phyloP scores from a whole-genome alignment of 768 basidiomycete species.

The Tubosaeta sp. region DNA sequence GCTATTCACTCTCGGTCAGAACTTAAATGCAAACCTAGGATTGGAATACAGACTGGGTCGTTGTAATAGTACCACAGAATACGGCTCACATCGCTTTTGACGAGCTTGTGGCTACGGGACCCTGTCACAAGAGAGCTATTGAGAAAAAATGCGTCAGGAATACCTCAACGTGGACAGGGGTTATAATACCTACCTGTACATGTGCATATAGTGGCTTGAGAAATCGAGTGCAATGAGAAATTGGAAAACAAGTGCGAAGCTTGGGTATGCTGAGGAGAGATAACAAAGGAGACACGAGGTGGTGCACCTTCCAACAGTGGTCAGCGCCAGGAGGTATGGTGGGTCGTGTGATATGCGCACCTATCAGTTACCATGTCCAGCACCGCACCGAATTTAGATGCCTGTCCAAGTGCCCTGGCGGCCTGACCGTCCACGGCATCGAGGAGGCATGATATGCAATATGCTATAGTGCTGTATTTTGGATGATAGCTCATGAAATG shows the following conservation, averaged over 20 bases:
- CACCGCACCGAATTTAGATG: conserved; percentile 95
- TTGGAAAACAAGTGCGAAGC: conserved; percentile 83
- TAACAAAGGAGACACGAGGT: conserved; percentile 94
- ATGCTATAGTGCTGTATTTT: conserved; percentile 84
- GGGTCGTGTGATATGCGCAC: conserved; percentile 40
- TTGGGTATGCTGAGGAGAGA: conserved; percentile 84
- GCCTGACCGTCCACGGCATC: conserved; percentile 96
- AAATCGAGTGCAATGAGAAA: conserved; percentile 97
- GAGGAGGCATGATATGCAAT: conserved; percentile 85
- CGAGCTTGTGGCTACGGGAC: conserved; percentile 86
- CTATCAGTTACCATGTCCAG: conserved; percentile 99
- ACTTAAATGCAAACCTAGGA: background rate
- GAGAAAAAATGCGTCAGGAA: conserved; percentile 5
- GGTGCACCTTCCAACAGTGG: conserved; percentile 68
- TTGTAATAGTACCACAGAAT: conserved; percentile 95
- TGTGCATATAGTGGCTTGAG: conserved; percentile 98
- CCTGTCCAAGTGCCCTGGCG: conserved; percentile 82
- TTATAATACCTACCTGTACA: conserved; percentile 75
- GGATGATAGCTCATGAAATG: conserved; percentile 96
- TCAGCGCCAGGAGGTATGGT: background rate
- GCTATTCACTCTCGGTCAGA: conserved; percentile 38
- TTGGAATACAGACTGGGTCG: conserved; percentile 61
- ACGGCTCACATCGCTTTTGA: conserved; percentile 87
- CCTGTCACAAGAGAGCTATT: conserved; percentile 91
- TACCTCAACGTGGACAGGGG: no score